These are phyloP conservation scores for Moesziomyces globuligerus DNA, from an alignment of 1,284 basidiomycete species.

Conservation along the genomic window DNA sequence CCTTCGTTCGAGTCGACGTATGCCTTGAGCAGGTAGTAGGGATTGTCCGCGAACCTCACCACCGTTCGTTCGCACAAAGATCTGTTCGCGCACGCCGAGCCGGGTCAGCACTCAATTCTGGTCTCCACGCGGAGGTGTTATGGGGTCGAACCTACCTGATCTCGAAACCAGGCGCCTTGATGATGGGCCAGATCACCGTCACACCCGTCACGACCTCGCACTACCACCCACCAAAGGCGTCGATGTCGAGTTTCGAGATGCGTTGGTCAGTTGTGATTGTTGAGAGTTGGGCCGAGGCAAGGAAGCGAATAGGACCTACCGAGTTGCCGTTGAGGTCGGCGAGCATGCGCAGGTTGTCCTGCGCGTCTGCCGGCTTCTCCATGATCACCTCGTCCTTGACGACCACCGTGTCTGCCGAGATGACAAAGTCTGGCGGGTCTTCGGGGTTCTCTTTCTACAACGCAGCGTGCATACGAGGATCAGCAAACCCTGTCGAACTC, in stretches of 20 bases:
- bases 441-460: conserved; percentile 74
- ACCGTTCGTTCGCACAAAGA: conserved; percentile 61
- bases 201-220: conserved; percentile 65
- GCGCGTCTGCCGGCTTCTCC: conserved; percentile 84
- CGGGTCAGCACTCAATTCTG: too few species aligned
- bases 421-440: conserved; percentile 90
- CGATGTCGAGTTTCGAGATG: neutral
- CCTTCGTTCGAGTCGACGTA: conserved; percentile 92
- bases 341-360: conserved; percentile 88
- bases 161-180: conserved; percentile 85
- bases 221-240: conserved; percentile 1
- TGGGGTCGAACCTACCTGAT: conserved; percentile 74
- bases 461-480: neutral
- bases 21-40: conserved; percentile 74
- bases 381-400: conserved; percentile 71
- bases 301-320: conserved; percentile 11
- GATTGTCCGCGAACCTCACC: conserved; percentile 67
- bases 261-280: neutral
- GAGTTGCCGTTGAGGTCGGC: conserved; percentile 76
- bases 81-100: too few species aligned
- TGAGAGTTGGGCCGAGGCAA: neutral
- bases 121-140: too few species aligned
- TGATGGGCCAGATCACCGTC: conserved; percentile 78
- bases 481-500: conserved; percentile 1
- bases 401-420: conserved; percentile 71